Percentiles rank a stretch among this genome's conserved stretches.
These are phyloP conservation scores for Fusarium xyrophilum DNA, from an alignment of 2,329 filamentous ascomycete genomes.

Conservation along the genomic window DNA sequence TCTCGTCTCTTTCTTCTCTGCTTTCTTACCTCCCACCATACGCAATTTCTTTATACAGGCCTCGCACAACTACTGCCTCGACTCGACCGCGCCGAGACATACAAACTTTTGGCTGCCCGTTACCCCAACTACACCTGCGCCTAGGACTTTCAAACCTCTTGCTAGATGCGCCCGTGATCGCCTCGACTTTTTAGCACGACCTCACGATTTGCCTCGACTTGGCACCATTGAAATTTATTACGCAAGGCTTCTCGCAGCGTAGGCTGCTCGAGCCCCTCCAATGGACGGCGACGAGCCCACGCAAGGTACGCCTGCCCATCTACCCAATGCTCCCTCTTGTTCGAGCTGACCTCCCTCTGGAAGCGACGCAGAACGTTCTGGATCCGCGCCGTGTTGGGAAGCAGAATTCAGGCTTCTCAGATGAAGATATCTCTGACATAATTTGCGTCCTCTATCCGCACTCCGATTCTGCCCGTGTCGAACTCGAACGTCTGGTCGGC, in stretches of 20 bases:
- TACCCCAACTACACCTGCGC: constrained; percentile 13
- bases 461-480: constrained; percentile 73
- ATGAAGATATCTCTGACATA: constrained; percentile 85
- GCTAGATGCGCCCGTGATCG: constrained; percentile 25
- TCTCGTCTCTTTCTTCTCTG: constrained; percentile 4
- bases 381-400: constrained; percentile 81
- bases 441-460: constrained; percentile 86
- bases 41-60: neutral
- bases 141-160: constrained; percentile 7
- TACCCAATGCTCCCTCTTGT: neutral
- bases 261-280: constrained; percentile 46
- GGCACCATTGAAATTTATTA: constrained; percentile 14
- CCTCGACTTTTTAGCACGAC: constrained; percentile 3
- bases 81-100: constrained; percentile 17
- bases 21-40: constrained; percentile 5
- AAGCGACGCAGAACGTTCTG: constrained; percentile 78
- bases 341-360: constrained; percentile 22
- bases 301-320: constrained; percentile 46
- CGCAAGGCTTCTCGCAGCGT: constrained; percentile 33
- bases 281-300: constrained; percentile 56
- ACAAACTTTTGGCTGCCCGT: constrained; percentile 5
- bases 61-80: neutral
- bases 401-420: constrained; percentile 81
- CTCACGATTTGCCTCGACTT: constrained; percentile 1
- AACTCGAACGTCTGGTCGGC: constrained; percentile 64